Evolutionary conservation across 2,329 filamentous ascomycete species (phyloP), one percentile per base, ranked within the genome.

Genomic region (Byssothecium circinans): DNA sequence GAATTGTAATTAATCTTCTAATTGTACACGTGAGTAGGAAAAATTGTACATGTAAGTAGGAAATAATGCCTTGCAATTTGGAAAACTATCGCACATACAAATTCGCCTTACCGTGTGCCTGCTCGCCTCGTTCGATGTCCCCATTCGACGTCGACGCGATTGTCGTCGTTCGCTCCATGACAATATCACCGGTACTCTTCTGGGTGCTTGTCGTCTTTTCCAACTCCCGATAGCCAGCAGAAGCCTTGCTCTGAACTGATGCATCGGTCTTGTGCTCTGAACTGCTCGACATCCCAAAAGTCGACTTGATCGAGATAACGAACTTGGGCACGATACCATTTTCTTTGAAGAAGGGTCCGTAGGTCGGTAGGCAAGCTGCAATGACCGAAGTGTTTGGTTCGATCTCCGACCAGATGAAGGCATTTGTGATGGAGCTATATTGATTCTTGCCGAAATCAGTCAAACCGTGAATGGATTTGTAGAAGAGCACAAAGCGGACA

Each of bases 351-450:
- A 54, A 36, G 17, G 54, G 49, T 11, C 54, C 47, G 20, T 55
- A 55, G 1, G 49, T 51, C 20, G 54, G 54, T 14, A 57, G 30
- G 37, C 54, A 57, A 6, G 54, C 54, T 4, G 52, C 52, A 34
- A 57, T 49, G 20, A 57, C 47, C 10, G 47, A 39, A 14, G 36
- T 41, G 37, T 55, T 55, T 4, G 52, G 54, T 34, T 57, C 54
- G 12, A 57, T 41, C 22, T 53, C 49, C 5, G 52, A 52, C 54
- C 52, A 57, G 37, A 57, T 53, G 32, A 55, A 57, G 7, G 54
- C 50, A 8, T n/a, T 20, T 2, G 54, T 57, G 18, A 52, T 47
- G 8, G 34, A 36, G 43, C 53, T 53, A 32, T 53, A 54, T 22
- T 42, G 39, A 23, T 57, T 54, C 18, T 45, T 17, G 3, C 49